Base-by-base conservation (phyloP, 257 asterid species). In the Perilla frutescens region DNA sequence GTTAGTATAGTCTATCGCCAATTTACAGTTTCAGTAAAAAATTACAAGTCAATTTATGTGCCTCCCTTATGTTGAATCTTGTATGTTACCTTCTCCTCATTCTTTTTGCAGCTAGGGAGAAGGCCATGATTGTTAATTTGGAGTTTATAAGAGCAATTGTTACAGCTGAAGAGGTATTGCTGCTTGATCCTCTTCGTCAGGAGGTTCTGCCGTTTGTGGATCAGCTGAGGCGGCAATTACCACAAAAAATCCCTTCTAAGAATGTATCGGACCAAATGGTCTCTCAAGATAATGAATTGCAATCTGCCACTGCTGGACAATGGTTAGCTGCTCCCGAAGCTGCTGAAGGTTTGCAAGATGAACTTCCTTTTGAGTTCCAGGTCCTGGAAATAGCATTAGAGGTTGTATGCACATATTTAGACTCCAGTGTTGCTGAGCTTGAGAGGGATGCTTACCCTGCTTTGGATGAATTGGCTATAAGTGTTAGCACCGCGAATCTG, bases 141-240 rank as follows among this genome's bases (percentile, higher is more conserved):
- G 99, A 95, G 84, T 88, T 84, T 65, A 87, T 90, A 83, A 86
- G 98, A 83, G 99, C 97, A 56, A 89, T 95, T 71, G 83, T 95
- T 80, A 90, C 97, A 9, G 98, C 99, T 1, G 98, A 95, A 75
- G 99, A 95, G 82, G 93, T 95, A 41, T 73, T 95, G 84, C 80
- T 95, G 78, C 98, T 95, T 56, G 96, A 95, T 76, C 99, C 99
- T 82, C 83, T 92, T 71, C 83, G 92, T 47, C 96, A 92, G 70
- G 99, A 95, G 89, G 98, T 91, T 74, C 93, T 95, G 81, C 99
- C 98, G 14, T 95, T 95, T 71, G 97, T 92, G 71, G 99, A 89
- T 85, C 97, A 90, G 86, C 93, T 95, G 70, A 95, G 91, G 83
- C 90, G 89, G 40, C 96, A 87, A 79, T 80, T 92, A 68, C 96